Evolutionary conservation across 768 basidiomycete genomes (phyloP), one percentile per base, ranked within the genome.

Genomic region (Suillus fuscotomentosus): DNA sequence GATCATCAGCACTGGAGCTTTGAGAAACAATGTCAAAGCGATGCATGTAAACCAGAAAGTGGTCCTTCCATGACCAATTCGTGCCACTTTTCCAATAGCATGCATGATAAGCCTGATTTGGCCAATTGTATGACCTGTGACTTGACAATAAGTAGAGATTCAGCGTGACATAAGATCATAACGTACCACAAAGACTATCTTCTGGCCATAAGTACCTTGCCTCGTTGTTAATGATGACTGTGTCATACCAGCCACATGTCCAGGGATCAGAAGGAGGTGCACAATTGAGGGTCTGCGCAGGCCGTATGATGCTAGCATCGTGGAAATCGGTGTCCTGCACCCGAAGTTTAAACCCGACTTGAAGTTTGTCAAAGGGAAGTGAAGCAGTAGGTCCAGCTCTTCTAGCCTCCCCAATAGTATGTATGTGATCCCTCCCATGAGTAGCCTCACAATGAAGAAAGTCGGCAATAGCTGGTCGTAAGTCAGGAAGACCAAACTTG

Each of bases 21-120:
- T 48, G 22, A 0, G n/a, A 11, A 22, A 48, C 47, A 22, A 75
- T 55, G 56, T 74, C 69, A 43, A 71, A 74, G 3, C 67, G 60
- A 41, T 74, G 70, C 2, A 72, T 60, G 45, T 78, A 78, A 3
- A 69, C 66, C 17, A 76, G 53, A 60, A 72, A 75, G 5, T n/a
- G 11, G 47, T 48, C 43, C 43, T 45, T 45, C 43, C 43, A 45
- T 45, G 43, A 45, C 43, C 43, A 45, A 45, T 45, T 45, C 4
- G 11, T 2, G 3, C 47, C 47, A 48, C 31, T 31, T 48, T 48
- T 10, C 43, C 45, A 9, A 65, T 3, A 13, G 60, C 60, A 27
- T 9, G 60, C 57, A 65, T 53, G 10, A 65, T 38, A 13, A 61
- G 48, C 1, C 60, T 36, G 4, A 65, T 60, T 9, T 65, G 53